Percentiles rank a stretch among this genome's conserved stretches.
phyloP scores from a whole-genome alignment of 2,329 filamentous ascomycete species.

The Beauveria asiatica region DNA sequence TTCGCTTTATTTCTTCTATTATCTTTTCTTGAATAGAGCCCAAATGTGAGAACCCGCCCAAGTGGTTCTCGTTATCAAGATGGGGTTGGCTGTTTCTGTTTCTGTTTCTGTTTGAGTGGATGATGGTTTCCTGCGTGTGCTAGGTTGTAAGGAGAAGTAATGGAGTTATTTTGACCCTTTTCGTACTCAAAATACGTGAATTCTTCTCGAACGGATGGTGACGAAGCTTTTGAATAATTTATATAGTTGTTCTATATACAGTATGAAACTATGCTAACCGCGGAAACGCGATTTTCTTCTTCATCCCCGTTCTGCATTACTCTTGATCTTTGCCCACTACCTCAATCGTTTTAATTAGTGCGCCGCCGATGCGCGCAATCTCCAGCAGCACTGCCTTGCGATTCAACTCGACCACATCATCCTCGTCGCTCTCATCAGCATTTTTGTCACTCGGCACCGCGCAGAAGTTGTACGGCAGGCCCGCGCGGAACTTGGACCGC shows the following conservation, averaged over 20 bases:
- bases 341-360: conserved; percentile 62
- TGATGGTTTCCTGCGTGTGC: not conserved
- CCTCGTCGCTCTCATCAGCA: not conserved
- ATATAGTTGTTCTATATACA: not conserved
- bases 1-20: conserved; percentile 1
- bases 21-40: conserved; percentile 10
- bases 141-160: not conserved
- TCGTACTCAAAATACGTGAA: not conserved
- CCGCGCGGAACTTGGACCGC: conserved; percentile 58
- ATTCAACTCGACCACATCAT: conserved; percentile 53
- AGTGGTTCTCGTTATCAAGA: not conserved
- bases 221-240: not conserved
- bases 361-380: conserved; percentile 59
- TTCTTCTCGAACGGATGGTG: not conserved
- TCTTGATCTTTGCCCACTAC: conserved; percentile 15
- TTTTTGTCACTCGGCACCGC: conserved; percentile 21
- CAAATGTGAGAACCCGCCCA: not conserved
- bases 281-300: not conserved
- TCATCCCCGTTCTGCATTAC: not conserved
- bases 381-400: conserved; percentile 60
- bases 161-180: not conserved
- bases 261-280: not conserved
- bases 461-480: conserved; percentile 53
- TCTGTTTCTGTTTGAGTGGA: conserved; percentile 5
- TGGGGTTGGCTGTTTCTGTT: not conserved